A percentile compares a stretch with the other conserved stretches of the same genome.
phyloP scores from a whole-genome alignment of 192 early-diverging fungal species.

The Jimgerdemannia flammicorona region DNA sequence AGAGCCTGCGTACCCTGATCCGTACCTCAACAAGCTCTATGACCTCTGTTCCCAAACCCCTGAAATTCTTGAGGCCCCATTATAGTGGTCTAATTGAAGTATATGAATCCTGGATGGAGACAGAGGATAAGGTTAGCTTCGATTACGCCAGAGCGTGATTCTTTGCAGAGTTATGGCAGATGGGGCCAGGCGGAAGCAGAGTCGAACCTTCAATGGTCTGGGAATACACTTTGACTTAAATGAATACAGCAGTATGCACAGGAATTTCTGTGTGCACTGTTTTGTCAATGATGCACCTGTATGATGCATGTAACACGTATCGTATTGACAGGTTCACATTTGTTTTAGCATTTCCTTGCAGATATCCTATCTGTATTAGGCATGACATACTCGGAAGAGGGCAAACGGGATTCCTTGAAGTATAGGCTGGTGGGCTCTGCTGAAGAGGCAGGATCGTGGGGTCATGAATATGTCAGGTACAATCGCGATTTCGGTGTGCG shows the following conservation, averaged over 20 bases:
- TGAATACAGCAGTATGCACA: too few relatives aligned
- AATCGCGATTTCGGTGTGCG: not conserved
- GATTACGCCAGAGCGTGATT: not conserved
- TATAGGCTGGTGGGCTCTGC: conserved; percentile 85
- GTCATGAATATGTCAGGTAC: conserved; percentile 97
- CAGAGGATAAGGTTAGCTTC: conserved; percentile 67
- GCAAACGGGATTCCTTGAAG: conserved; percentile 77
- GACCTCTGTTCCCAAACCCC: conserved; percentile 99
- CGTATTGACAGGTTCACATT: not conserved
- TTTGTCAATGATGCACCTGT: not conserved
- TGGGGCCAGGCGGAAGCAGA: not conserved
- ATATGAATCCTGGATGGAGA: conserved; percentile 70
- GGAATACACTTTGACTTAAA: too few relatives aligned
- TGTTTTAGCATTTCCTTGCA: conserved; percentile 69
- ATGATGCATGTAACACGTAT: not conserved
- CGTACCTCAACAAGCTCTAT: conserved; percentile 95
- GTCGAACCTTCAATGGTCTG: too few relatives aligned
- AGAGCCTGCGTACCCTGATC: conserved; percentile 84
- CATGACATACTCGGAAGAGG: conserved; percentile 93
- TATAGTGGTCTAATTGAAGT: conserved; percentile 68
- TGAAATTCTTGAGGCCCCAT: conserved; percentile 92
- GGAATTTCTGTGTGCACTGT: too few relatives aligned
- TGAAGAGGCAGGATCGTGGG: conserved; percentile 86
- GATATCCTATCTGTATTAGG: conserved; percentile 96
- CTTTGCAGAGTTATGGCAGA: conserved; percentile 5